Base-by-base conservation (phyloP, 2,329 filamentous ascomycete species). In the Botryosphaeria dothidea region DNA sequence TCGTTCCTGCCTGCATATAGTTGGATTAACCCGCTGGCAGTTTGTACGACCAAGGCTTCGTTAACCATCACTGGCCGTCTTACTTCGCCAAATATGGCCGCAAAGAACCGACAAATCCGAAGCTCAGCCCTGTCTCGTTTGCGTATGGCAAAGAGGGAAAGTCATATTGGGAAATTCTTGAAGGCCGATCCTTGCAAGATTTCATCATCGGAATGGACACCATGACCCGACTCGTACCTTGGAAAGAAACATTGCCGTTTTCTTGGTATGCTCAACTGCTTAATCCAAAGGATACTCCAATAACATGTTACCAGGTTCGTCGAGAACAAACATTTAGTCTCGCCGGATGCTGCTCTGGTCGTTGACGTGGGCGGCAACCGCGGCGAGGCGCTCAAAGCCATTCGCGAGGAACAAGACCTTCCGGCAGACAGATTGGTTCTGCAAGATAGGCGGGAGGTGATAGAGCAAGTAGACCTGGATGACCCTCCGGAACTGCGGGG, bases 361-460 rank as follows among this genome's bases (percentile, higher is more conserved):
- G 77, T 82, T 3, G 77, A 82, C 65, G 70, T 82, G 7, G 79
- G 78, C 8, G 79, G 80, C 45, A 76, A 74, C 1, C 69, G 72
- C 7, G 80, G 80, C 1, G 76, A 81, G 23, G 76, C 79, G 54
- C 73, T 73, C 19, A 68, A 69, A 5, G 65, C 69, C 3, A 69
- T 82, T 4, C 72, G 70, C 46, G 66, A 70, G 23, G 72, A 69
- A 38, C 76, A 72, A 60, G 57, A 71, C 31, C 62, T 81, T 2
- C 67, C 69, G 3, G 76, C 75, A 0, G 57, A 48, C 3, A 68
- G 72, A 5, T 67, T 81, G 3, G 69, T 82, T 11, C 67, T 83
- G 3, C 76, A 83, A 65, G 81, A 83, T 65, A 68, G 9, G 75
- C 3, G 72, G 1, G 66, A 72, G 29, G 71, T 71, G 2, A 69